Conservation (phyloP, 176 grass and related monocot genomes). For the Elaeis guineensis region DNA sequence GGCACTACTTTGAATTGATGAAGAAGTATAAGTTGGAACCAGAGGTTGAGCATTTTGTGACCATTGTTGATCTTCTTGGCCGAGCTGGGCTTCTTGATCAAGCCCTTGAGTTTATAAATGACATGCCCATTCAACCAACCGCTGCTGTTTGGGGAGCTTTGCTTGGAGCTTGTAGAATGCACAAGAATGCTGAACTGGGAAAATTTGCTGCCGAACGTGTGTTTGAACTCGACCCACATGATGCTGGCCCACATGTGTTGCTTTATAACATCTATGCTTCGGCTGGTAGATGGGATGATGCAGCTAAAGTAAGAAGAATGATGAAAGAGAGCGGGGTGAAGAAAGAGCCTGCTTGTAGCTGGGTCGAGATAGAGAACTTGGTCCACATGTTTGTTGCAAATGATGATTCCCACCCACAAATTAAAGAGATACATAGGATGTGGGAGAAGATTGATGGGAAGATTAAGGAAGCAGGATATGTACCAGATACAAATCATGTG, state of each 20-base stretch:
- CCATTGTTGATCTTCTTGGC: constrained; percentile 49
- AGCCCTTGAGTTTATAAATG: constrained; percentile 42
- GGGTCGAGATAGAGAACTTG: constrained; percentile 56
- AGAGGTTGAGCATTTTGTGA: constrained; percentile 51
- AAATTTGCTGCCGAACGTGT: constrained; percentile 43
- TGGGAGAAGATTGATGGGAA: constrained; percentile 46
- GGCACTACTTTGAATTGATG: constrained; percentile 56
- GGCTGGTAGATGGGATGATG: constrained; percentile 48
- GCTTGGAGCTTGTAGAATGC: constrained; percentile 69
- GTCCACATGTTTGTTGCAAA: constrained; percentile 73
- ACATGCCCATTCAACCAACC: constrained; percentile 54
- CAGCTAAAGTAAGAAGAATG: constrained; percentile 55
- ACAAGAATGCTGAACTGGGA: constrained; percentile 52
- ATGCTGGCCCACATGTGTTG: constrained; percentile 52
- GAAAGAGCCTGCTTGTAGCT: constrained; percentile 77
- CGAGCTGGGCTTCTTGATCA: constrained; percentile 48
- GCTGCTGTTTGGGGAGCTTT: constrained; percentile 74
- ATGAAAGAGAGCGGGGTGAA: constrained; percentile 58
- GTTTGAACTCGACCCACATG: constrained; percentile 57
- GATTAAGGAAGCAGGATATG: constrained; percentile 56
- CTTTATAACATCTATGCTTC: constrained; percentile 71
- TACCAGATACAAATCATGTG: constrained; percentile 47
- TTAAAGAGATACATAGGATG: constrained; percentile 52
- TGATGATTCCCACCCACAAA: constrained; percentile 42
- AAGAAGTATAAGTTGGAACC: constrained; percentile 39